Evolutionary conservation across 2,329 filamentous ascomycete genomes (phyloP).

Genomic region (Fusarium beomiforme): DNA sequence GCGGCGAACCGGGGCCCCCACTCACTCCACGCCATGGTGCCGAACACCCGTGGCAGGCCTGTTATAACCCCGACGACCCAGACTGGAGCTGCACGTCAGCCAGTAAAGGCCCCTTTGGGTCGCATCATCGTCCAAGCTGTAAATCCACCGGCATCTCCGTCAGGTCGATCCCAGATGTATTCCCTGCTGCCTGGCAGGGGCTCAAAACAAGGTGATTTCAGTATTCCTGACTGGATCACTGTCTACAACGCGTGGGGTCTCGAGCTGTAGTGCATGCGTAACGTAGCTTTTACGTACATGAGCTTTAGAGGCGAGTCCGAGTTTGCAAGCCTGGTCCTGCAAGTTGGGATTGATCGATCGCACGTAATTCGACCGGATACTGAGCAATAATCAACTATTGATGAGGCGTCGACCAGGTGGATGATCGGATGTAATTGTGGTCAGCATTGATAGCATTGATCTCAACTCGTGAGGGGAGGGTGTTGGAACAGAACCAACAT

Average conservation of each 20-base stretch:
- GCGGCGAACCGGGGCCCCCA: slow-evolving; percentile 31
- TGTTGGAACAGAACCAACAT: neutral
- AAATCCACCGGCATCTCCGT: slow-evolving; percentile 16
- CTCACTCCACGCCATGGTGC: slow-evolving; percentile 41
- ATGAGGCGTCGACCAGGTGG: neutral
- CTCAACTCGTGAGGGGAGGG: neutral
- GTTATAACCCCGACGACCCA: slow-evolving; percentile 36
- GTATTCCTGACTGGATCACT: slow-evolving; percentile 27
- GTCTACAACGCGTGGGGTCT: slow-evolving; percentile 25
- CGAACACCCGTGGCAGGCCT: slow-evolving; percentile 38
- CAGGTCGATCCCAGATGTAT: slow-evolving; percentile 28
- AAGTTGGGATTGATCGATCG: slow-evolving; percentile 9
- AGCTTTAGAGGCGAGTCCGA: slow-evolving; percentile 7
- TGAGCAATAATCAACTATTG: slow-evolving; percentile 1
- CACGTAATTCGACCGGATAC: slow-evolving; percentile 14
- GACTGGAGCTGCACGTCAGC: slow-evolving; percentile 24
- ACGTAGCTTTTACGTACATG: slow-evolving; percentile 21
- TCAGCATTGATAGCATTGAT: slow-evolving; percentile 4
- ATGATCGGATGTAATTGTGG: neutral
- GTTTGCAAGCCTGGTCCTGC: neutral
- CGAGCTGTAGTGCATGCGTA: neutral
- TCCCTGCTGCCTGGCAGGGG: slow-evolving; percentile 19
- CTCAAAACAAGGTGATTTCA: slow-evolving; percentile 1
- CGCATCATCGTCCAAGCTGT: slow-evolving; percentile 24
- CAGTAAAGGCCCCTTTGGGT: slow-evolving; percentile 16